phyloP scores from a whole-genome alignment of 129 eudicot species.

The Heracleum sosnowskyi region DNA sequence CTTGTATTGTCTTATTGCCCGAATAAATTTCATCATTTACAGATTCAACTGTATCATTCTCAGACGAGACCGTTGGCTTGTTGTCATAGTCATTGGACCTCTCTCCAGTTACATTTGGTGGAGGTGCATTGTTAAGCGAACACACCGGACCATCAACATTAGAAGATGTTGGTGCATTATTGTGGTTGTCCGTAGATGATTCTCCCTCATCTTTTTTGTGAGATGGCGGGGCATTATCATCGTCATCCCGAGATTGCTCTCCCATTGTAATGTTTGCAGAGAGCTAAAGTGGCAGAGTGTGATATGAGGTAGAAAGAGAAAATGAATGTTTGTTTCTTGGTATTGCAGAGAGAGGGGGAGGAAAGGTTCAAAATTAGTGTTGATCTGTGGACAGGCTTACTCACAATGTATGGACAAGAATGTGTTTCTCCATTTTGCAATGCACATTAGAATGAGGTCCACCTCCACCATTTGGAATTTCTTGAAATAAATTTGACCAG shows the following conservation, averaged over 20 bases:
- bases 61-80: background rate
- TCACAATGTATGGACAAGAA: constrained; percentile 1
- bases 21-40: background rate
- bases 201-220: background rate
- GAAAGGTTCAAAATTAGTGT: background rate
- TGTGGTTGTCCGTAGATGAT: background rate
- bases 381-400: background rate
- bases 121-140: background rate
- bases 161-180: background rate
- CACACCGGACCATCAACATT: background rate
- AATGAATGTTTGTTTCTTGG: background rate
- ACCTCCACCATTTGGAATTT: background rate
- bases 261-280: constrained; percentile 2
- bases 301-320: background rate
- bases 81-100: background rate
- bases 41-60: background rate
- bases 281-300: background rate
- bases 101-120: background rate
- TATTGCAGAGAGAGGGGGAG: background rate
- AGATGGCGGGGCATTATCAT: background rate
- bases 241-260: background rate
- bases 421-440: background rate
- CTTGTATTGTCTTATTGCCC: background rate
- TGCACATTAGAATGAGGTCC: background rate
- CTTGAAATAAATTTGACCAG: background rate